phyloP scores from a whole-genome alignment of 78 protist genomes.

The Dictyostelium citrinum region DNA sequence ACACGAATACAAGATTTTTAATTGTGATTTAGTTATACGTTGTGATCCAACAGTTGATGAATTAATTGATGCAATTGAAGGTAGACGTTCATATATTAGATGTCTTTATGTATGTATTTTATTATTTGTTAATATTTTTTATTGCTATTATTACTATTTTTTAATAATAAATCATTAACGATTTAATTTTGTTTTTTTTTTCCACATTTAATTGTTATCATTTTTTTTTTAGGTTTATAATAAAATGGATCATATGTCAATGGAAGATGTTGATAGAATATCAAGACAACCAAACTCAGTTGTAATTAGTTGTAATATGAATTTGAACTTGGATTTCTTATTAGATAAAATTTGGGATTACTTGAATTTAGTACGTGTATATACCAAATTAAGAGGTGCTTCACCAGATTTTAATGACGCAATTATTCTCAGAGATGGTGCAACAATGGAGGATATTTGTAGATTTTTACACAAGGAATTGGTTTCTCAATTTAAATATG shows the following conservation, averaged over 20 bases:
- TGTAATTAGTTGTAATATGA: constrained; percentile 79
- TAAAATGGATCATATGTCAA: constrained; percentile 97
- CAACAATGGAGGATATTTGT: constrained; percentile 79
- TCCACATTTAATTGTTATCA: too few species aligned
- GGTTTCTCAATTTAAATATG: constrained; percentile 66
- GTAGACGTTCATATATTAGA: constrained; percentile 91
- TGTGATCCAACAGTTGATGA: constrained; percentile 97
- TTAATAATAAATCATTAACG: too few species aligned
- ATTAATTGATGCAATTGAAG: constrained; percentile 98
- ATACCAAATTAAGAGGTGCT: constrained; percentile 77
- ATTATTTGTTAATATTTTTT: neutral
- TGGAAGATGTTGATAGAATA: constrained; percentile 93
- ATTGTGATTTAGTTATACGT: constrained; percentile 81
- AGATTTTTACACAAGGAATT: constrained; percentile 73
- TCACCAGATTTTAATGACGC: constrained; percentile 85
- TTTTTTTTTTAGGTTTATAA: constrained; percentile 92
- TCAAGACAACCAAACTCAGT: constrained; percentile 74
- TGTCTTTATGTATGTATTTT: constrained; percentile 68
- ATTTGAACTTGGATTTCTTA: constrained; percentile 95
- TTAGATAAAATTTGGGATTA: constrained; percentile 96
- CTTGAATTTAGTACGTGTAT: constrained; percentile 93
- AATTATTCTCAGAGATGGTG: constrained; percentile 71
- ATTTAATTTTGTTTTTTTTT: too few species aligned
- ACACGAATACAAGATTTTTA: constrained; percentile 88
- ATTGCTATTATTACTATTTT: neutral